Evolutionary conservation across 176 grass and related monocot genomes (phyloP), one percentile per base, ranked within the genome.

Genomic region (Rhynchospora tenuis): DNA sequence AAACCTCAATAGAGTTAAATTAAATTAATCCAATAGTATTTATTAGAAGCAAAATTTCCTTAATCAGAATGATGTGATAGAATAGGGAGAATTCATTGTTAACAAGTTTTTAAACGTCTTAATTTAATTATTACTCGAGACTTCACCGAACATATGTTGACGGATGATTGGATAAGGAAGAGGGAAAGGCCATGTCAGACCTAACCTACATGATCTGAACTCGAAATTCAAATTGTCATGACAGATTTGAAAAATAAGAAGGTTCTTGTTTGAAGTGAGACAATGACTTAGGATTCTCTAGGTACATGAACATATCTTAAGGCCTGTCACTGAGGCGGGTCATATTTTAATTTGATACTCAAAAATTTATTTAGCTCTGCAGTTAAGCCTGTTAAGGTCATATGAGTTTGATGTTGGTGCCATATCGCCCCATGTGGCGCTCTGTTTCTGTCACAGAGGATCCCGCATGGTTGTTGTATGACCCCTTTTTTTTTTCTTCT

Each of bases 61-160:
- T 38, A 38, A 38, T 38, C 33, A 38, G 33, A 38, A 38, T 38
- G 33, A 38, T 38, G 33, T 38, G 33, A 38, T 38, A 38, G 33
- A 38, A 0, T 38, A 38, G 33, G 33, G 5, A 38, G 33, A 38
- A 38, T 38, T 38, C 33, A 38, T 38, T 38, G 2, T 38, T 38
- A 38, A 38, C 33, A 38, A 38, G 33, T 38, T 38, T 38, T 4
- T 38, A 38, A 38, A 38, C 33, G 33, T 38, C n/a, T n/a, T 38
- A 4, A 38, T 38, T 38, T 38, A 38, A 38, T 38, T 38, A 2
- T 38, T 4, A 81, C 64, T 9, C 59, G 65, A 28, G 59, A 82
- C 43, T 51, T 27, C 16, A 50, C 59, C 79, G 65, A 65, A 81
- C 33, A 48, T 12, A 9, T 28, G 71, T 81, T 61, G 79, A 81